These are phyloP conservation scores for Carallia pectinifolia DNA, from an alignment of 345 rosid genomes.

Conservation along the genomic window DNA sequence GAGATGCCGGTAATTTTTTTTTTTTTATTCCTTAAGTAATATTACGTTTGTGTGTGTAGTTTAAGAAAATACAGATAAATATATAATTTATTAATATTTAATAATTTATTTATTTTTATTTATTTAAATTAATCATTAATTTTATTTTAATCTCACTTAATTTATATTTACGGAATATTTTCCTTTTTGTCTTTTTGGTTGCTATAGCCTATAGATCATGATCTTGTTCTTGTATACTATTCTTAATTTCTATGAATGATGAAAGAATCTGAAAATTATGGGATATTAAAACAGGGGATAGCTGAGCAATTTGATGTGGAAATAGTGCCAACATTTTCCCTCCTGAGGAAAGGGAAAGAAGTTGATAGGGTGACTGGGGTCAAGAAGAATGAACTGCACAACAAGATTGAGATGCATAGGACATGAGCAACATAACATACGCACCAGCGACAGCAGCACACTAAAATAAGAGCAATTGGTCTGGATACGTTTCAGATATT, in stretches of 20 bases:
- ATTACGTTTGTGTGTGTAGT: too few relatives aligned
- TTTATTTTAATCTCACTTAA: too few relatives aligned
- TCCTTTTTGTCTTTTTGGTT: neutral
- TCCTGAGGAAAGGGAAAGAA: constrained; percentile 63
- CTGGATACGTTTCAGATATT: too few relatives aligned
- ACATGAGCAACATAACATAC: constrained; percentile 39
- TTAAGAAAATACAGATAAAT: too few relatives aligned
- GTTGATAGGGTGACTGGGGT: constrained; percentile 58
- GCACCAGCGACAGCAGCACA: too few relatives aligned
- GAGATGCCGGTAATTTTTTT: constrained; percentile 37
- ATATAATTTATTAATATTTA: too few relatives aligned
- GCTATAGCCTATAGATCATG: neutral
- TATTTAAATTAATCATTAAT: too few relatives aligned
- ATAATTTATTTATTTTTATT: too few relatives aligned
- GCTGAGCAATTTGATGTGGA: constrained; percentile 37
- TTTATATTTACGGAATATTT: too few relatives aligned
- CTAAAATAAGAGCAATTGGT: too few relatives aligned
- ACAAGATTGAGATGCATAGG: constrained; percentile 51
- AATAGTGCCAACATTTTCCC: constrained; percentile 54
- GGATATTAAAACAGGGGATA: constrained; percentile 40
- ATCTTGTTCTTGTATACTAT: neutral
- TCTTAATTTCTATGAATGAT: neutral
- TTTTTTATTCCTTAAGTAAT: too few relatives aligned
- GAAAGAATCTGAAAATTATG: neutral
- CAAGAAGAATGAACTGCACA: constrained; percentile 50